Conservation (phyloP, 1,139 yeast species). For the Hemisphaericaspora subhashii region DNA sequence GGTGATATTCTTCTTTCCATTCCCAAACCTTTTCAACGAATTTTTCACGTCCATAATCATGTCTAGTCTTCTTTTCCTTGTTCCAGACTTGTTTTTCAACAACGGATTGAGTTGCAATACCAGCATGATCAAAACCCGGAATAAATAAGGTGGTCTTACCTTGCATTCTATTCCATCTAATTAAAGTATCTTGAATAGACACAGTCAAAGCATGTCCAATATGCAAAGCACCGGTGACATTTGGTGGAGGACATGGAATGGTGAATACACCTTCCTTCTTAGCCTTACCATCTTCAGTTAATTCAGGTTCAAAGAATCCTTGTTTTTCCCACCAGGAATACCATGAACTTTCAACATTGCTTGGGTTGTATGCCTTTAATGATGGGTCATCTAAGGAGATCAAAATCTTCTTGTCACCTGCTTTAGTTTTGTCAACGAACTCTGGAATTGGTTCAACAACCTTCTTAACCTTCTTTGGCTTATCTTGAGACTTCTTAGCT, state of each 20-base stretch:
- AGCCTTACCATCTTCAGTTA: slow-evolving; percentile 67
- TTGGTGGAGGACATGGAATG: slow-evolving; percentile 98
- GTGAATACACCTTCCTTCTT: slow-evolving; percentile 84
- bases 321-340: slow-evolving; percentile 95
- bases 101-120: slow-evolving; percentile 98
- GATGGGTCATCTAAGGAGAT: slow-evolving; percentile 89
- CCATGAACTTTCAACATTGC: slow-evolving; percentile 95
- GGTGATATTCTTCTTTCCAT: slow-evolving; percentile 95
- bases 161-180: slow-evolving; percentile 94
- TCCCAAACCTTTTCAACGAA: slow-evolving; percentile 92
- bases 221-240: slow-evolving; percentile 97
- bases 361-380: slow-evolving; percentile 90
- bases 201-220: slow-evolving; percentile 98
- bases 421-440: slow-evolving; percentile 75
- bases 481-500: slow-evolving; percentile 43
- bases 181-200: slow-evolving; percentile 89
- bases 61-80: slow-evolving; percentile 84
- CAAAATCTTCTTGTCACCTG: slow-evolving; percentile 89
- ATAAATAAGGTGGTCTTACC: slow-evolving; percentile 91
- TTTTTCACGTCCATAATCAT: slow-evolving; percentile 90
- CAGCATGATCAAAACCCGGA: slow-evolving; percentile 99
- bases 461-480: slow-evolving; percentile 72
- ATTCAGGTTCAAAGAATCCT: slow-evolving; percentile 87
- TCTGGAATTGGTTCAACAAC: slow-evolving; percentile 74
- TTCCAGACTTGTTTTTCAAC: slow-evolving; percentile 97